Conservation (phyloP, 176 grass and related monocot genomes). For the Triticum urartu region DNA sequence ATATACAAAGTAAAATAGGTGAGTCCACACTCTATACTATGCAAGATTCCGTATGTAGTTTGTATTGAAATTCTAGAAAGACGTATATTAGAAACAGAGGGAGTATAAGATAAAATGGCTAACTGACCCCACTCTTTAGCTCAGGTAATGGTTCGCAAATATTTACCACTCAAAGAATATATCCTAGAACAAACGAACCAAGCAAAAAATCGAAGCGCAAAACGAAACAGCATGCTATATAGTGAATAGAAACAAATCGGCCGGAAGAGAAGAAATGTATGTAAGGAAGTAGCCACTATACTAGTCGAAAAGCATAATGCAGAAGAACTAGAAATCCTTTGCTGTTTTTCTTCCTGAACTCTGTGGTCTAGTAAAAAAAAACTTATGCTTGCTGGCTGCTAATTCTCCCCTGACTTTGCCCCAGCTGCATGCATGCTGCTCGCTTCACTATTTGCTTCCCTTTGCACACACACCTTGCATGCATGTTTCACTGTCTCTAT, state of each 20-base stretch:
- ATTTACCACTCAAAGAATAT: not conserved
- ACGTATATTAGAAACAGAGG: too few species aligned
- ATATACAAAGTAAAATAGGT: too few species aligned
- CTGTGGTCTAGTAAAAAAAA: too few species aligned
- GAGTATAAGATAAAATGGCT: not conserved
- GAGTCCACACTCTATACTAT: too few species aligned
- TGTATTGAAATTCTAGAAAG: too few species aligned
- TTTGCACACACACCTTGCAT: slow-evolving; percentile 21
- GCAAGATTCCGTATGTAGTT: too few species aligned
- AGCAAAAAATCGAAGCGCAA: not conserved
- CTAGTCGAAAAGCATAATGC: not conserved
- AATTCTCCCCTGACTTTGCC: slow-evolving; percentile 6
- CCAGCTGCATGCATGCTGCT: not conserved
- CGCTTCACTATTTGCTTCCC: slow-evolving; percentile 32
- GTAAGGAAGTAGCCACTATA: not conserved
- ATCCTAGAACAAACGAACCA: not conserved
- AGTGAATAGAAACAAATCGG: not conserved
- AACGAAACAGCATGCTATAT: not conserved
- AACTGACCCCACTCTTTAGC: not conserved
- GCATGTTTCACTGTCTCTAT: slow-evolving; percentile 28
- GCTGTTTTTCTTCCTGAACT: not conserved
- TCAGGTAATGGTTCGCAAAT: not conserved
- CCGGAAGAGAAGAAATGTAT: not conserved
- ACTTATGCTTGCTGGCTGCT: slow-evolving; percentile 4
- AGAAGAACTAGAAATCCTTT: not conserved